These are phyloP conservation scores for Erysimum pusillum DNA, from an alignment of 441 rosid genomes.

Conservation along the genomic window DNA sequence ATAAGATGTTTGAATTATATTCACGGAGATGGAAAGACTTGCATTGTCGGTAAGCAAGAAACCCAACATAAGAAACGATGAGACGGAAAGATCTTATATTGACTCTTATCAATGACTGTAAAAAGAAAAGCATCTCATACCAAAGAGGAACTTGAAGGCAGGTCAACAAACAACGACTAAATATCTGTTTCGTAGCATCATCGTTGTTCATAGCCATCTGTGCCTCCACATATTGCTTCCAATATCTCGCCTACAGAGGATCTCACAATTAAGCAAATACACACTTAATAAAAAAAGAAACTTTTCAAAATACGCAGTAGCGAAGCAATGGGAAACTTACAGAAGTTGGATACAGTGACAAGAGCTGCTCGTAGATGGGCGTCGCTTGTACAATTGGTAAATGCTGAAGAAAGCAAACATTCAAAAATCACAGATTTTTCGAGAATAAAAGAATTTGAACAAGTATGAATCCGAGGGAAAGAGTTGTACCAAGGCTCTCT, in stretches of 20 bases:
- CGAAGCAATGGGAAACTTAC: constrained; percentile 57
- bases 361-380: constrained; percentile 87
- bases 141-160: constrained; percentile 97
- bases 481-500: constrained; percentile 62
- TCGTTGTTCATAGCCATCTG: constrained; percentile 85
- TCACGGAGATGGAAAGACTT: constrained; percentile 30
- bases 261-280: constrained; percentile 22
- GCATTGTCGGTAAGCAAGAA: constrained; percentile 20
- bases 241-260: constrained; percentile 75
- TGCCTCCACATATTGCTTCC: constrained; percentile 98
- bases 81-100: background rate
- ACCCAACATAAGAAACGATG: background rate
- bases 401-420: constrained; percentile 53
- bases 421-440: constrained; percentile 8
- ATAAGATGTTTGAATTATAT: constrained; percentile 17
- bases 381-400: constrained; percentile 81
- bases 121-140: constrained; percentile 49
- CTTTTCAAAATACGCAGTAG: background rate
- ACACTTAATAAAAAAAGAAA: constrained; percentile 6
- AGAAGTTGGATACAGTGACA: constrained; percentile 81
- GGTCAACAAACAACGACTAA: constrained; percentile 89
- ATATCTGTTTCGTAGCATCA: constrained; percentile 88
- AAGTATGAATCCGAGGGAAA: background rate
- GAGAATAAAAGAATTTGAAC: background rate
- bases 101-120: constrained; percentile 13